Evolutionary conservation across 192 early-diverging fungal genomes (phyloP).

Genomic region (Rhizoclosmatium sp.): DNA sequence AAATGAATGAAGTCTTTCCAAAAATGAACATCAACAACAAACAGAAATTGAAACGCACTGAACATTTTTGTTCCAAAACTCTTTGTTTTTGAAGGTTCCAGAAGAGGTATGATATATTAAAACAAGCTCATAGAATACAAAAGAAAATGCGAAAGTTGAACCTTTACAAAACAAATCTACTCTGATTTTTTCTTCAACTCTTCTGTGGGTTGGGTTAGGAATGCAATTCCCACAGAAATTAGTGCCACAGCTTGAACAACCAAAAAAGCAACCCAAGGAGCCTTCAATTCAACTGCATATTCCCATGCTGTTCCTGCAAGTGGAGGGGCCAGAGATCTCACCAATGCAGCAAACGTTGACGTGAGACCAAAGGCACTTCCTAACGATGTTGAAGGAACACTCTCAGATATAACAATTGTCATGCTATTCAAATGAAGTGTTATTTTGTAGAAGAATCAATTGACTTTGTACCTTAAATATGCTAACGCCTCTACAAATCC

Average conservation of each 20-base stretch:
- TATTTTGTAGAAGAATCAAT: neutral
- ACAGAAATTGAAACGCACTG: too few species aligned
- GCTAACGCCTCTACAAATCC: conserved; percentile 50
- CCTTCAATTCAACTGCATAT: neutral
- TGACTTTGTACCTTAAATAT: conserved; percentile 34
- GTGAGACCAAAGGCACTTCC: conserved; percentile 10
- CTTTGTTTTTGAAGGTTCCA: too few species aligned
- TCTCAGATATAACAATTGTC: conserved; percentile 6
- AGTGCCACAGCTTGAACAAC: neutral
- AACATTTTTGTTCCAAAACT: too few species aligned
- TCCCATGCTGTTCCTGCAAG: conserved; percentile 4
- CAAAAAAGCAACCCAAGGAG: conserved; percentile 5
- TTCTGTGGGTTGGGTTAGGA: too few species aligned
- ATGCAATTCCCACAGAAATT: too few species aligned
- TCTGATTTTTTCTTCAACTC: too few species aligned
- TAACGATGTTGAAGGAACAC: neutral
- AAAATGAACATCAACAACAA: too few species aligned
- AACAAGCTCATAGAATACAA: too few species aligned
- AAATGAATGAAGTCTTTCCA: too few species aligned
- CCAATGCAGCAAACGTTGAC: conserved; percentile 1
- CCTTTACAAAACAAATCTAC: too few species aligned
- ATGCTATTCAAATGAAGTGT: neutral
- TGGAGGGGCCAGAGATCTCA: conserved; percentile 1
- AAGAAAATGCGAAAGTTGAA: too few species aligned
- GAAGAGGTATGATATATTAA: too few species aligned